These are phyloP conservation scores for Lupinus albus DNA, from an alignment of 306 rosid species.

Conservation along the genomic window DNA sequence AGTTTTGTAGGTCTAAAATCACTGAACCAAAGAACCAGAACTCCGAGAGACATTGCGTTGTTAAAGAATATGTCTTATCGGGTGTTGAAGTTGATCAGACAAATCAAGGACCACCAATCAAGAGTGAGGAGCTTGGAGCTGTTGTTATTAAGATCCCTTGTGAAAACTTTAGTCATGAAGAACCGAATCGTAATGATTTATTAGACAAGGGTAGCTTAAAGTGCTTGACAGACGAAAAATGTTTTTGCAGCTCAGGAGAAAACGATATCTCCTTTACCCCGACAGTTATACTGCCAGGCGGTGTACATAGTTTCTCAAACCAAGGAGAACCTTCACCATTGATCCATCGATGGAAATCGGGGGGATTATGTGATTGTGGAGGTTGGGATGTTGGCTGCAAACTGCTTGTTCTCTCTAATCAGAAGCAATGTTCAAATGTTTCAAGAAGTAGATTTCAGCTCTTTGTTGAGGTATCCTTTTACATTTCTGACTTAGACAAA, in stretches of 20 bases:
- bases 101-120: slow-evolving; percentile 51
- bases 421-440: slow-evolving; percentile 39
- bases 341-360: slow-evolving; percentile 76
- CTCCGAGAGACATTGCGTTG: slow-evolving; percentile 39
- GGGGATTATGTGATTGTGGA: slow-evolving; percentile 90
- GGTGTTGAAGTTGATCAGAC: slow-evolving; percentile 58
- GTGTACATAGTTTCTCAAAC: slow-evolving; percentile 69
- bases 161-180: slow-evolving; percentile 45
- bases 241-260: slow-evolving; percentile 52
- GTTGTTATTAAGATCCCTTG: slow-evolving; percentile 60
- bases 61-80: slow-evolving; percentile 62
- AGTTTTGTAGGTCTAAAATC: slow-evolving; percentile 54
- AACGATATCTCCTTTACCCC: slow-evolving; percentile 38
- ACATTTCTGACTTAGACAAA: slow-evolving; percentile 12
- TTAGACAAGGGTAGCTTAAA: slow-evolving; percentile 44
- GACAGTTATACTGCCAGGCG: slow-evolving; percentile 78
- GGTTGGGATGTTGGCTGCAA: slow-evolving; percentile 99
- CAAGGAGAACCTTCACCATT: slow-evolving; percentile 79
- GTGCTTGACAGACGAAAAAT: slow-evolving; percentile 50
- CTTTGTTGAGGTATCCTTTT: slow-evolving; percentile 60
- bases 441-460: slow-evolving; percentile 57
- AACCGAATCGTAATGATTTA: slow-evolving; percentile 28
- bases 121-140: slow-evolving; percentile 76
- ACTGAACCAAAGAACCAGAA: slow-evolving; percentile 43
- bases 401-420: slow-evolving; percentile 69